Evolutionary conservation across 805 yeast species (phyloP).

Genomic region (Saccharomycopsis amapae): DNA sequence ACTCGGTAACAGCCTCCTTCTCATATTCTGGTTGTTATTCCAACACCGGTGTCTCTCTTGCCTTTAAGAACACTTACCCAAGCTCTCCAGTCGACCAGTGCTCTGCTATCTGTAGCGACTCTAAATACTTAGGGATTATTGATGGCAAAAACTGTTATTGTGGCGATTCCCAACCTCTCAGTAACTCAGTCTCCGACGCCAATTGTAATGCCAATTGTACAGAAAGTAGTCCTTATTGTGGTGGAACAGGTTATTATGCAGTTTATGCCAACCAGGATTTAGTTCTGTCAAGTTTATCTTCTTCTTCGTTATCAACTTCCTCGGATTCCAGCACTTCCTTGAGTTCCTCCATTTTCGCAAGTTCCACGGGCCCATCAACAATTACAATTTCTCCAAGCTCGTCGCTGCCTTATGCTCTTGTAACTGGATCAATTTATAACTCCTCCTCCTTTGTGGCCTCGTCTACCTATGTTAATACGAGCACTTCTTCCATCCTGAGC

Average conservation of each 20-base stretch:
- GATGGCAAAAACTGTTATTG: conserved; percentile 36
- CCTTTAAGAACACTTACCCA: conserved; percentile 19
- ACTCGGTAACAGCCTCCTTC: conserved; percentile 22
- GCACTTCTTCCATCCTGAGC: conserved; percentile 23
- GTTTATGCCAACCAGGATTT: conserved; percentile 18
- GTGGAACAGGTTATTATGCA: conserved; percentile 31
- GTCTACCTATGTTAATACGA: conserved; percentile 23
- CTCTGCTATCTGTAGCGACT: conserved; percentile 27
- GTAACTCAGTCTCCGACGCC: conserved; percentile 18
- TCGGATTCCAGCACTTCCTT: conserved; percentile 2
- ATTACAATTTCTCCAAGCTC: conserved; percentile 13
- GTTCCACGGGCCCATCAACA: conserved; percentile 5
- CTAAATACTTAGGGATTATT: conserved; percentile 34
- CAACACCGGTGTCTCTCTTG: conserved; percentile 17
- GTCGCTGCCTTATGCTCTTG: neutral
- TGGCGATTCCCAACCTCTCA: conserved; percentile 30
- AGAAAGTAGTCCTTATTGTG: conserved; percentile 33
- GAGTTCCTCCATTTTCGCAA: neutral
- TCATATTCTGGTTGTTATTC: conserved; percentile 19
- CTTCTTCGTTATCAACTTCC: conserved; percentile 5
- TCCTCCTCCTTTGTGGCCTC: conserved; percentile 18
- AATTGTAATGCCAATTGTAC: conserved; percentile 31
- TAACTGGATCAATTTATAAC: conserved; percentile 6
- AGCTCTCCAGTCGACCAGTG: conserved; percentile 14
- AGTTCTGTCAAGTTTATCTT: conserved; percentile 4